Evolutionary conservation across 345 rosid species (phyloP), one percentile per base, ranked within the genome.

Genomic region (Mangifera indica): DNA sequence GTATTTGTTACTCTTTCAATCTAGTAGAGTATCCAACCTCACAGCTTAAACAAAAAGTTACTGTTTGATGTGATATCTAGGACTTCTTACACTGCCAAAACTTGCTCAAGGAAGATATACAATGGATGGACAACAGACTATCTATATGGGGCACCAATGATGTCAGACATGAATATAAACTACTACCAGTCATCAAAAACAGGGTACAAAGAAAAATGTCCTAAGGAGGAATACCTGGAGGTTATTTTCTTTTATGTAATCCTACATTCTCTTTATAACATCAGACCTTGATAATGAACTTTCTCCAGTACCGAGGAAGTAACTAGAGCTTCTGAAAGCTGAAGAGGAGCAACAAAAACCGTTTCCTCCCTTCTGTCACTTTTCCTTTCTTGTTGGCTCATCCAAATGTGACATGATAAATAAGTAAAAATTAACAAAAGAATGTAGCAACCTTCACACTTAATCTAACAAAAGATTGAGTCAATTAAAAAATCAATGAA

Each of bases 301-400:
- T 78, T 84, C 88, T 54, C 87, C 88, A 3, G 84, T 81, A 48
- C 88, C 88, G 26, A 87, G 69, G 72, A 84, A 57, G 81, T 85
- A 10, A 80, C 75, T 24, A 87, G 83, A 53, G 84, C 81, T 51
- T 81, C 84, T 20, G 88, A 86, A 63, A 84, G 86, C 63, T 67
- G 84, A 80, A 81, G 84, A 72, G 91, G 89, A 34, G 83, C 87
- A 34, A 84, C 83, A 62, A 84, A 79, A 70, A 82, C 84, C 13
- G 83, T 74, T 72, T 67, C 82, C 86, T 69, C 77, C 81, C 79
- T 83, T 85, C 72, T 77, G 86, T 73, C 75, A 74, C 66, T 87
- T 85, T 77, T 79, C 89, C 73, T 84, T 81, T 75, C 67, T 78
- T 71, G 77, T 57, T 56, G 74, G 68, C 14, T 86, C 92, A 52